phyloP scores from a whole-genome alignment of 306 rosid genomes.

The Astragalus glycyphyllos region DNA sequence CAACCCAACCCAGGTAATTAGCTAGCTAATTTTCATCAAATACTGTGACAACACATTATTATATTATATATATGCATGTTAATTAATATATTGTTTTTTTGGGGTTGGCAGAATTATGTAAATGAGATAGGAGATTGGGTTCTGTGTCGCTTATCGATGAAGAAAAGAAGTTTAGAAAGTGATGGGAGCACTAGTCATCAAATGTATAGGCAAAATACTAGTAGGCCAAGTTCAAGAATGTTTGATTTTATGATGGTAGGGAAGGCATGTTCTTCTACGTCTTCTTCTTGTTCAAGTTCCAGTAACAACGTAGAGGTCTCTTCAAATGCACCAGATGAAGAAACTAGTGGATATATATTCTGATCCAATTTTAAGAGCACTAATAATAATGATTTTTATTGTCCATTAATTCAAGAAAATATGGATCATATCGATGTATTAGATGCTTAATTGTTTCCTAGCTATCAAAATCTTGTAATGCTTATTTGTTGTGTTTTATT shows the following conservation, averaged over 20 bases:
- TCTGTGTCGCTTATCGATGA: slow-evolving; percentile 68
- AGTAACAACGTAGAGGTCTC: slow-evolving; percentile 58
- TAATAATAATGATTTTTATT: background rate
- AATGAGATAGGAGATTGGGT: slow-evolving; percentile 74
- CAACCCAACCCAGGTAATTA: slow-evolving; percentile 48
- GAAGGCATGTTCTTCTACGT: slow-evolving; percentile 44
- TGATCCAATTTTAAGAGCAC: slow-evolving; percentile 12
- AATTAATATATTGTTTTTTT: background rate
- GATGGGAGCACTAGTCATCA: slow-evolving; percentile 35
- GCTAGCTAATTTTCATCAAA: too few relatives aligned
- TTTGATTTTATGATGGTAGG: slow-evolving; percentile 55
- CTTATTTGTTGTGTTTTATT: too few relatives aligned
- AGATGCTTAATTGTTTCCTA: slow-evolving; percentile 19
- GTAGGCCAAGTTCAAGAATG: slow-evolving; percentile 29
- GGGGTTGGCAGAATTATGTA: slow-evolving; percentile 46
- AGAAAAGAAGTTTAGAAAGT: slow-evolving; percentile 54
- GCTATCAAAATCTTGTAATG: slow-evolving; percentile 4
- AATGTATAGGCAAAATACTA: slow-evolving; percentile 19
- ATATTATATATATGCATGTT: background rate
- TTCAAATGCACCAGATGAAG: slow-evolving; percentile 51
- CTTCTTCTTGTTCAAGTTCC: slow-evolving; percentile 77
- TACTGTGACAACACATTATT: too few relatives aligned
- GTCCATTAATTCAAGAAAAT: too few relatives aligned
- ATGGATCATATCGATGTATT: background rate
- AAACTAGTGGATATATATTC: slow-evolving; percentile 45